Percentiles rank a stretch among this genome's conserved stretches.
Evolutionary conservation across 495 filamentous ascomycete genomes (phyloP).

Genomic region (Xylaria bambusicola): DNA sequence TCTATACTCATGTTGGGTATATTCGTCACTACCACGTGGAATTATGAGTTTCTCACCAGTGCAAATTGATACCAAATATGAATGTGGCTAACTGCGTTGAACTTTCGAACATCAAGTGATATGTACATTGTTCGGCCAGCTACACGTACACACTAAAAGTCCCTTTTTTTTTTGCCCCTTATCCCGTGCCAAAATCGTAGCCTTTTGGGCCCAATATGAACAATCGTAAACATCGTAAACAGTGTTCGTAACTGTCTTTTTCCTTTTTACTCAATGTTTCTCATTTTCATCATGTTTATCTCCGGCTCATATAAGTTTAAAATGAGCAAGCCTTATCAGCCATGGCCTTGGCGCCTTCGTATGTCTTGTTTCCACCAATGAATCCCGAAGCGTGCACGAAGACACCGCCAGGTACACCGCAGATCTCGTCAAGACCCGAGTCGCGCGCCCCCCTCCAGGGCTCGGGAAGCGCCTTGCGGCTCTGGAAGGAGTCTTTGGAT

Average conservation of each 20-base stretch:
- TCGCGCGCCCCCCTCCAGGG: constrained; percentile 89
- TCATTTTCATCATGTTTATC: too few species aligned
- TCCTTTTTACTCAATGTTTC: not conserved
- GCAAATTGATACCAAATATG: too few species aligned
- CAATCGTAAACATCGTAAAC: too few species aligned
- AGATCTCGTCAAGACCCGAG: constrained; percentile 71
- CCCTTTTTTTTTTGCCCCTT: too few species aligned
- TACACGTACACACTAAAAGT: too few species aligned
- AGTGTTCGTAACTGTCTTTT: not conserved
- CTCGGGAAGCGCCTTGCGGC: constrained; percentile 86
- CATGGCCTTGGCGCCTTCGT: constrained; percentile 87
- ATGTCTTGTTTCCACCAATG: constrained; percentile 91
- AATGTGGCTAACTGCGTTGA: too few species aligned
- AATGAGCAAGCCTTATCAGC: constrained; percentile 63
- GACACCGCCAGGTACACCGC: constrained; percentile 74
- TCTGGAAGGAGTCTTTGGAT: constrained; percentile 80
- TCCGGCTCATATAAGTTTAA: too few species aligned
- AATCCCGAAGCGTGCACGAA: constrained; percentile 96
- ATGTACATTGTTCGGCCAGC: too few species aligned
- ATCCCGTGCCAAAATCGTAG: not conserved
- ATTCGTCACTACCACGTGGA: too few species aligned
- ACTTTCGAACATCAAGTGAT: too few species aligned
- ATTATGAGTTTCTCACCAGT: too few species aligned
- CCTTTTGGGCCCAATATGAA: not conserved
- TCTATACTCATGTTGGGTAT: too few species aligned